Percentiles rank a stretch among this genome's conserved stretches.
Conservation (phyloP, 2,329 filamentous ascomycete genomes). For the Fusarium devonianum region DNA sequence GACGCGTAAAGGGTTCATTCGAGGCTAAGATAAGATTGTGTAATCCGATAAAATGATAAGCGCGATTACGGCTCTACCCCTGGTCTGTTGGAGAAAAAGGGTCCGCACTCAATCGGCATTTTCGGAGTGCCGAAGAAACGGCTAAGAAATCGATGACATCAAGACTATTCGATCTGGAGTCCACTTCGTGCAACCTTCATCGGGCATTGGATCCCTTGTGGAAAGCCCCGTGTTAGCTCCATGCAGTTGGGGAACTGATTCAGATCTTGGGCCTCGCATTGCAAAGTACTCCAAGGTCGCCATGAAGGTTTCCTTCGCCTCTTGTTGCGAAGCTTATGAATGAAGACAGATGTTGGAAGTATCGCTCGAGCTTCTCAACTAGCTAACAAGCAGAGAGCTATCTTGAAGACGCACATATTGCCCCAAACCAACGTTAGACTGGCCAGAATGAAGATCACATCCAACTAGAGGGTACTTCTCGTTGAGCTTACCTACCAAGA, state of each 20-base stretch:
- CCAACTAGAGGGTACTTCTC: not conserved
- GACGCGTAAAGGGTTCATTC: constrained; percentile 35
- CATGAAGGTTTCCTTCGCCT: not conserved
- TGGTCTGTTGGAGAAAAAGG: not conserved
- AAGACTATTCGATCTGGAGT: constrained; percentile 20
- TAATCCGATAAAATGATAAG: constrained; percentile 14
- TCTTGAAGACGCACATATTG: too few relatives aligned
- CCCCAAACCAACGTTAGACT: too few relatives aligned
- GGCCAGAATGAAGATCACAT: too few relatives aligned
- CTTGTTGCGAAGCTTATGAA: too few relatives aligned
- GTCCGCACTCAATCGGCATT: too few relatives aligned
- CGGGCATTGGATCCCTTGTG: not conserved
- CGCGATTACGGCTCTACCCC: not conserved
- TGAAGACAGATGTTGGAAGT: not conserved
- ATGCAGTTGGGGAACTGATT: not conserved
- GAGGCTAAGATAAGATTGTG: constrained; percentile 7
- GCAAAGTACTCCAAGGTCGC: not conserved
- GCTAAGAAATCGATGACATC: constrained; percentile 26
- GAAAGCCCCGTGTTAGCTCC: not conserved
- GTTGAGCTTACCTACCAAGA: not conserved
- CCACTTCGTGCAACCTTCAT: constrained; percentile 5
- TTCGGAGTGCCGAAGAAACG: constrained; percentile 1
- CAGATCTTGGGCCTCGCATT: not conserved
- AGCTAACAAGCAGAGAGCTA: too few relatives aligned
- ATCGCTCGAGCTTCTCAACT: not conserved